phyloP scores from a whole-genome alignment of 2,329 filamentous ascomycete species.

The Rugonectria rugulosa region DNA sequence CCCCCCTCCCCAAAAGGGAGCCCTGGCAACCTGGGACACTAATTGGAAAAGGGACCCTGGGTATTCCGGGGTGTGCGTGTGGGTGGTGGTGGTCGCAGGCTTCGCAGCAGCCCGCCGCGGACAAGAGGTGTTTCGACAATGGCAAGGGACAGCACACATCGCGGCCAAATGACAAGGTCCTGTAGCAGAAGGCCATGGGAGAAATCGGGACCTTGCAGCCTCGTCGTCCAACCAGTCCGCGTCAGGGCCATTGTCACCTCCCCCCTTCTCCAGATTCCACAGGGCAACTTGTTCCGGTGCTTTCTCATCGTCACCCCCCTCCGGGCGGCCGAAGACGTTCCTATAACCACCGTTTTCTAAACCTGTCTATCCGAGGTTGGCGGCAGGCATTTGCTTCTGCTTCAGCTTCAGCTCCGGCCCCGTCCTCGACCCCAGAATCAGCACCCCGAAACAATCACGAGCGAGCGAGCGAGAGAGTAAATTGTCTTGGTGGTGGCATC shows the following conservation, averaged over 20 bases:
- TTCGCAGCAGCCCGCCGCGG: too few species aligned
- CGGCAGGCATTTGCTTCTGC: conserved; percentile 12
- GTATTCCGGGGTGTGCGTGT: neutral
- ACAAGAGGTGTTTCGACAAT: conserved; percentile 7
- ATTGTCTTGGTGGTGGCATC: conserved; percentile 34
- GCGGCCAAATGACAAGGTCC: conserved; percentile 7
- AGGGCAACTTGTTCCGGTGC: neutral
- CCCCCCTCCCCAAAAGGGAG: neutral
- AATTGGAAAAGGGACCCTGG: neutral
- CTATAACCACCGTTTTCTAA: neutral
- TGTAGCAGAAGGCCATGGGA: conserved; percentile 10
- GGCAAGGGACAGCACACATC: neutral
- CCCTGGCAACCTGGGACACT: neutral
- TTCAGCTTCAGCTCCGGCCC: too few species aligned
- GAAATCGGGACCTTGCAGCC: conserved; percentile 14
- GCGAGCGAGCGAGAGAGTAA: conserved; percentile 10
- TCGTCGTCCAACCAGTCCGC: conserved; percentile 3
- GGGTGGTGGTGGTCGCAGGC: neutral
- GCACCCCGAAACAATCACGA: conserved; percentile 17
- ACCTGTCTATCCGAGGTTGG: conserved; percentile 12
- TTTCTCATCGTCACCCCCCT: neutral
- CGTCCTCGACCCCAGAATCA: conserved; percentile 8
- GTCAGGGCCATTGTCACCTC: neutral
- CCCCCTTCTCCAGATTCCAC: neutral
- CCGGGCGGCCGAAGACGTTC: conserved; percentile 18